Base-by-base conservation (phyloP, 148 eudicot species). In the Arbutus unedo region DNA sequence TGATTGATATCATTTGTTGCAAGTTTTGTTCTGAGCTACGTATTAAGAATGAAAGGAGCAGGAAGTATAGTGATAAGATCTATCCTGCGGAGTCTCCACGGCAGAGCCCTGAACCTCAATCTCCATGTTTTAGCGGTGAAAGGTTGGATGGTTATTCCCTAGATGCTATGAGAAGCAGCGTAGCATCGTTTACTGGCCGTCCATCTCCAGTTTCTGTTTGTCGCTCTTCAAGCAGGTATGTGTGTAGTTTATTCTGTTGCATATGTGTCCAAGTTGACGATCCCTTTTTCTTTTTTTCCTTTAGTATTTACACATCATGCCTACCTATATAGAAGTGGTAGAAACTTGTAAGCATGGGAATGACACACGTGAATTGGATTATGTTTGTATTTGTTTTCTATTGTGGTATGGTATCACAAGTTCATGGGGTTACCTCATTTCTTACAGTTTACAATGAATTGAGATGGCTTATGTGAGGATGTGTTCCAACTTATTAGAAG, bases 71-170 rank as follows among this genome's bases (percentile, higher is more conserved):
- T 80, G 97, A 86, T 45, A 96, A 94, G 80, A 83, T 94, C 51
- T 85, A 93, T 84, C 98, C 98, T 51, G 87, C 94, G 31, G 94
- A 92, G 74, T 92, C 98, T 64, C 93, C 98, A 4, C 84, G 90
- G 64, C 87, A 81, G 50, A 92, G 95, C 83, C 94, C 94, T 51
- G 96, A 93, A 82, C 91, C 93, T 18, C 86, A 88, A 6, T 90
- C 93, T 21, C 92, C 93, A 49, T 74, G 67, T 83, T 85, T 79
- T 74, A 85, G 83, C 83, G 83, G 86, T 87, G 93, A 89, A 70
- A 87, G 83, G 87, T 75, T 81, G 51, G 91, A 85, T 75, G 88
- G 86, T 76, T 84, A 85, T 82, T 87, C 83, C 68, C 82, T 84
- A 8, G 81, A 77, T 47, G 78, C 82, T 5, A 43, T 73, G 82